Conservation (phyloP, 371 early-diverging fungal genomes). For the Saksenaea vasiformis region DNA sequence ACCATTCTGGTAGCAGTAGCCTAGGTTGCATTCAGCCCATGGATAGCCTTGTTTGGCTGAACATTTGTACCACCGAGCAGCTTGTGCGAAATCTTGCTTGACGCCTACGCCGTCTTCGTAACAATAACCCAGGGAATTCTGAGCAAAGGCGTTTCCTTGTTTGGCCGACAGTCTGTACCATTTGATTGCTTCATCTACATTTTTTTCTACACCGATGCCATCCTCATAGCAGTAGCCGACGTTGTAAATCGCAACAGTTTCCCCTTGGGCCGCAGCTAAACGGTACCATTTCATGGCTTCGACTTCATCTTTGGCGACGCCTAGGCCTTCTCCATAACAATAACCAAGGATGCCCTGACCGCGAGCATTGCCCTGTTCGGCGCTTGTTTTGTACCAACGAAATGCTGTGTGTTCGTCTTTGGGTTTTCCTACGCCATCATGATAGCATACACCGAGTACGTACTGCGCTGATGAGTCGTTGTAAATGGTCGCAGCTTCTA, state of each 20-base stretch:
- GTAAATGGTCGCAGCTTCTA: conserved; percentile 52
- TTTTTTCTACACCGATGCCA: conserved; percentile 73
- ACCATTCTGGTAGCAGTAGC: conserved; percentile 85
- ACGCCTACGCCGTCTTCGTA: conserved; percentile 81
- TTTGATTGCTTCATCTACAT: conserved; percentile 67
- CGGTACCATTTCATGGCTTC: conserved; percentile 76
- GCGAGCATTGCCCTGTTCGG: conserved; percentile 63
- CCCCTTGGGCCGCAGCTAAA: conserved; percentile 63
- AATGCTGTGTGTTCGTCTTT: conserved; percentile 61
- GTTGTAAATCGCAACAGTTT: conserved; percentile 80
- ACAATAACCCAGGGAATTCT: conserved; percentile 83
- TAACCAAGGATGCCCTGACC: conserved; percentile 78
- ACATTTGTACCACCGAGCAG: conserved; percentile 70
- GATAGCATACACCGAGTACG: conserved; percentile 73
- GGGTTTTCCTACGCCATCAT: conserved; percentile 69
- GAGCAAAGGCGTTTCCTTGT: conserved; percentile 80
- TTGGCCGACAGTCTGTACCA: conserved; percentile 80
- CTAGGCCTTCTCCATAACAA: conserved; percentile 81
- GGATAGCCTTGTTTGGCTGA: conserved; percentile 66
- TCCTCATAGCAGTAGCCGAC: conserved; percentile 85
- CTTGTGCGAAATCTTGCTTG: conserved; percentile 40
- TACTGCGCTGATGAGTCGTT: conserved; percentile 52
- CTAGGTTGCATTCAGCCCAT: conserved; percentile 75
- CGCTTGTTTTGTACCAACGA: conserved; percentile 62
- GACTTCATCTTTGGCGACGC: conserved; percentile 69